phyloP scores from a whole-genome alignment of 2,329 filamentous ascomycete species.

The Hypoxylon sp. region DNA sequence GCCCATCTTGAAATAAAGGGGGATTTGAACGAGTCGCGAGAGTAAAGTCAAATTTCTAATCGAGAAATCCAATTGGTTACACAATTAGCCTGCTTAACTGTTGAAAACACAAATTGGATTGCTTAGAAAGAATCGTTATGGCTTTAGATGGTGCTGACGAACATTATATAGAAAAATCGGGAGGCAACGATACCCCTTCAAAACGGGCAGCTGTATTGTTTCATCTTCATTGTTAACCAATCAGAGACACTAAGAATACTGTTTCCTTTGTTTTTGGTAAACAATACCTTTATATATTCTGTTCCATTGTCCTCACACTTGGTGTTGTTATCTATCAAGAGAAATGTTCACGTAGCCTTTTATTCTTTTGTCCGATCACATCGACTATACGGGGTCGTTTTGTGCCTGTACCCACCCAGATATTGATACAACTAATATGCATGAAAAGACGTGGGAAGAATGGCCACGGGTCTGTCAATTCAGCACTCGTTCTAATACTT shows the following conservation, averaged over 20 bases:
- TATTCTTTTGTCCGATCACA: background rate
- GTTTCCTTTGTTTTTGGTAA: background rate
- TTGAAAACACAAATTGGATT: background rate
- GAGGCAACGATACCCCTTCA: background rate
- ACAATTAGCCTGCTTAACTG: background rate
- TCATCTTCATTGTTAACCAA: background rate
- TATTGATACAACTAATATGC: background rate
- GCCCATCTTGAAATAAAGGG: background rate
- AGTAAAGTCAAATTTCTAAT: background rate
- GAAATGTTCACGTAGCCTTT: background rate
- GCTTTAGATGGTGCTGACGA: background rate
- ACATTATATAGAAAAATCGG: background rate
- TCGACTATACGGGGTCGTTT: no score
- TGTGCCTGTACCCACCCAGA: no score
- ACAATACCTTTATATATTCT: background rate
- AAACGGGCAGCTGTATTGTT: background rate
- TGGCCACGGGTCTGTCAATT: background rate
- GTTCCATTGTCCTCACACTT: background rate
- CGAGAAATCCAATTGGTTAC: background rate
- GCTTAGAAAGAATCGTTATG: background rate
- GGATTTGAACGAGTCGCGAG: background rate
- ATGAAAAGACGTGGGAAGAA: background rate
- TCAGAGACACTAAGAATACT: background rate
- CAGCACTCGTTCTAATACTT: background rate
- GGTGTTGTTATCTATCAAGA: background rate